Base-by-base conservation (phyloP, 140 eudicot species). In the Oenanthe javanica region DNA sequence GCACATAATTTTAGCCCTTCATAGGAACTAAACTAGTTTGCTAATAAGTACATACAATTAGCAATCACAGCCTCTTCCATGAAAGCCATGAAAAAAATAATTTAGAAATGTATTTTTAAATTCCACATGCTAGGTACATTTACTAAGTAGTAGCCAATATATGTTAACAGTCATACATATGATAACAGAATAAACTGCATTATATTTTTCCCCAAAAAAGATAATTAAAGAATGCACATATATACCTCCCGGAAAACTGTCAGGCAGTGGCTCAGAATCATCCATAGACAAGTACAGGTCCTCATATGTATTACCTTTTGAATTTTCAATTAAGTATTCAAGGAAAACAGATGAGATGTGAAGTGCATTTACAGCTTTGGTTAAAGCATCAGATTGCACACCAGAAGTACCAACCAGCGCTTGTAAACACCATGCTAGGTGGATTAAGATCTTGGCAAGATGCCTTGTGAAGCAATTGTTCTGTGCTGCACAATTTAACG, bases 361-460 rank as follows among this genome's bases (percentile, higher is more conserved):
- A 55, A 92, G 78, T 67, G 97, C 97, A 87, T 95, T 95, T 54
- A 91, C 85, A 84, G 97, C 96, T 86, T 91, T 95, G 73, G 83
- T 51, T 61, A 79, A 67, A 84, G 93, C 87, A 21, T 75, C 38
- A 14, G 95, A 85, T 72, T 78, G 84, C 81, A 77, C 86, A 78
- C 38, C 90, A 42, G 91, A 86, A 51, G 85, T 77, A 81, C 93
- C 81, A 83, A 87, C 86, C 52, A 88, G 85, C 51, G 89, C 99
- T 86, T 91, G 93, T 89, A 95, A 92, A 84, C 97, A 95, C 88
- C 89, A 86, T 36, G 92, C 78, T 19, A 95, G 86, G 89, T 95
- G 97, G 83, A 95, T 79, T 81, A 95, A 89, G 66, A 92, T 82
- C 88, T 95, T 95, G 21, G 93, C 89, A 72, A 95, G 99, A 86